Conservation (phyloP, 371 early-diverging fungal genomes). For the Actinomucor elegans region DNA sequence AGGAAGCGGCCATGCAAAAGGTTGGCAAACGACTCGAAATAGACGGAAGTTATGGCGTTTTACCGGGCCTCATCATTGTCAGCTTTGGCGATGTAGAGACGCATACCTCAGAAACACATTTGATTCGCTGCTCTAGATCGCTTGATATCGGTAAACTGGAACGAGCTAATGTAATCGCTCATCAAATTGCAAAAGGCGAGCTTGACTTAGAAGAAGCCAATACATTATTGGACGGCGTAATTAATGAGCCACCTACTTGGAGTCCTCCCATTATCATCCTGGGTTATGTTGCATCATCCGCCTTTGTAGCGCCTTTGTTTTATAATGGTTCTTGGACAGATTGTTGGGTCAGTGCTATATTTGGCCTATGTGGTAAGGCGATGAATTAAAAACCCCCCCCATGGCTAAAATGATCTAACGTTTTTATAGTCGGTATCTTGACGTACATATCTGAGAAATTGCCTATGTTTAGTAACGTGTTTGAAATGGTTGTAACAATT, state of each 20-base stretch:
- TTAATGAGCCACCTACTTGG: constrained; percentile 50
- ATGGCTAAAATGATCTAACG: too few relatives aligned
- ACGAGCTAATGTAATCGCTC: constrained; percentile 55
- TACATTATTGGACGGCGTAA: constrained; percentile 56
- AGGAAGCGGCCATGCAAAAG: constrained; percentile 64
- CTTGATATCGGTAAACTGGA: constrained; percentile 66
- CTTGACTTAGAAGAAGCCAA: constrained; percentile 57
- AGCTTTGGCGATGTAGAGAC: constrained; percentile 73
- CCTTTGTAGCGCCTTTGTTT: constrained; percentile 61
- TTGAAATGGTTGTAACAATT: constrained; percentile 64
- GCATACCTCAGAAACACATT: constrained; percentile 72
- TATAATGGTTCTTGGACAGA: constrained; percentile 64
- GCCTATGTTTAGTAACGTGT: constrained; percentile 63
- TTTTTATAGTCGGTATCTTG: constrained; percentile 47
- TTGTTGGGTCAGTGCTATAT: constrained; percentile 59
- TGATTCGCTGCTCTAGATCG: constrained; percentile 56
- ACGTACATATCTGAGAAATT: constrained; percentile 62
- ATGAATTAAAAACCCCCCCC: too few relatives aligned
- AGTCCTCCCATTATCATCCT: constrained; percentile 47
- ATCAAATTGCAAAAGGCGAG: constrained; percentile 45
- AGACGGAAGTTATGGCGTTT: constrained; percentile 56
- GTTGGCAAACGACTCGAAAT: constrained; percentile 59
- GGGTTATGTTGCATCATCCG: constrained; percentile 59
- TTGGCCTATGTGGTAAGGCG: constrained; percentile 49
- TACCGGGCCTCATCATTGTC: constrained; percentile 70